A percentile compares a stretch with the other conserved stretches of the same genome.
Conservation (phyloP, 345 rosid species). For the Euphorbia tirucalli region DNA sequence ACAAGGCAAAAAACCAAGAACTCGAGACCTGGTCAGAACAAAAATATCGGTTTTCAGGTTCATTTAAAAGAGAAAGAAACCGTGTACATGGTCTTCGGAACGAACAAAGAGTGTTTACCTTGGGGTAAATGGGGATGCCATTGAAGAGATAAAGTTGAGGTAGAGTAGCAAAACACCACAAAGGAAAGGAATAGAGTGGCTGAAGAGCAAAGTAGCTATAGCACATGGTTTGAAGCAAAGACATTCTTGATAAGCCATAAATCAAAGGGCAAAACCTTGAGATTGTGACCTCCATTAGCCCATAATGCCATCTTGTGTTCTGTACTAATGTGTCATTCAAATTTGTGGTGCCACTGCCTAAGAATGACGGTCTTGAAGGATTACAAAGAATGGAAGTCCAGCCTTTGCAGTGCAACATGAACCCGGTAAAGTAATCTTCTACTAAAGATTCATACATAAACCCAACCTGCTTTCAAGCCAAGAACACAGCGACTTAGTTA, state of each 20-base stretch:
- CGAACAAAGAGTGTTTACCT: background rate
- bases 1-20: conserved; percentile 6
- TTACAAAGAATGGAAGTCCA: conserved; percentile 26
- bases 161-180: conserved; percentile 29
- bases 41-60: background rate
- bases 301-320: conserved; percentile 30
- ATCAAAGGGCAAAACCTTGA: conserved; percentile 28
- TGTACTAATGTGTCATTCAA: conserved; percentile 30
- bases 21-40: conserved; percentile 10
- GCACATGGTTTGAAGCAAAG: conserved; percentile 31
- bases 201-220: conserved; percentile 17
- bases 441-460: conserved; percentile 19
- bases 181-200: conserved; percentile 23
- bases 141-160: conserved; percentile 31
- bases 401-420: conserved; percentile 27
- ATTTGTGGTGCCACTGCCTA: conserved; percentile 24
- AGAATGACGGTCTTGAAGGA: conserved; percentile 29
- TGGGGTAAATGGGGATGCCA: conserved; percentile 24
- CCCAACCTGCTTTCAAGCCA: conserved; percentile 24
- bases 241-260: conserved; percentile 22
- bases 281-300: conserved; percentile 24
- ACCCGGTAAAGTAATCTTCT: conserved; percentile 34
- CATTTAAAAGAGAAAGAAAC: background rate
- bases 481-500: background rate
- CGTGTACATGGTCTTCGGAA: background rate